A percentile compares a stretch with the other conserved stretches of the same genome.
These are phyloP conservation scores for Lojkania enalia DNA, from an alignment of 2,329 filamentous ascomycete genomes.

Conservation along the genomic window DNA sequence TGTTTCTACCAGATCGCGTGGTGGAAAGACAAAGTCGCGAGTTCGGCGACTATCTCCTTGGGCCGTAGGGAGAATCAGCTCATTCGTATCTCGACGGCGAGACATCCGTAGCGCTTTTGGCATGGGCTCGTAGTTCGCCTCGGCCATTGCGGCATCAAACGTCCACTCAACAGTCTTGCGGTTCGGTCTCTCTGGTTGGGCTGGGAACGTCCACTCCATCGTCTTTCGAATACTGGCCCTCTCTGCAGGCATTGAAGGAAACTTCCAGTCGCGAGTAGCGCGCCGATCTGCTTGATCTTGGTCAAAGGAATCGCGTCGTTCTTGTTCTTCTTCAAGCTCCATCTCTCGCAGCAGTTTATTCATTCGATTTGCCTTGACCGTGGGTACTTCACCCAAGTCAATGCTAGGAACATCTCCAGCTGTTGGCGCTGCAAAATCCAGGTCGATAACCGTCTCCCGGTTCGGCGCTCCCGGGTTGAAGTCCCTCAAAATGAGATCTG, in stretches of 20 bases:
- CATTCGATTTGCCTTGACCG: constrained; percentile 59
- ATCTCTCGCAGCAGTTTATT: constrained; percentile 51
- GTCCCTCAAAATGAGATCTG: constrained; percentile 59
- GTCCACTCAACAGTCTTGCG: constrained; percentile 53
- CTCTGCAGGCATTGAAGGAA: constrained; percentile 26
- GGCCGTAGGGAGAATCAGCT: constrained; percentile 31
- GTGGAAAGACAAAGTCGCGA: constrained; percentile 41
- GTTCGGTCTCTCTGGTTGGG: constrained; percentile 35
- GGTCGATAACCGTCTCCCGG: constrained; percentile 59
- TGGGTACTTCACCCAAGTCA: constrained; percentile 56
- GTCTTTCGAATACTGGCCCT: not conserved
- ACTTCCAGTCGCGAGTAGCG: constrained; percentile 54
- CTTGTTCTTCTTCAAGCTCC: constrained; percentile 45
- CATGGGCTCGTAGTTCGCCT: constrained; percentile 37
- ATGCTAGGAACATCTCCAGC: constrained; percentile 44
- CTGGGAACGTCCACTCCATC: constrained; percentile 9
- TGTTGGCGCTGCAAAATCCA: constrained; percentile 56
- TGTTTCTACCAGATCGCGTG: constrained; percentile 24
- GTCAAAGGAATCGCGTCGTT: constrained; percentile 32
- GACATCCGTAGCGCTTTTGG: constrained; percentile 33
- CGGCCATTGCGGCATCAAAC: constrained; percentile 51
- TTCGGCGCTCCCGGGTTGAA: constrained; percentile 48
- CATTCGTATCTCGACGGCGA: constrained; percentile 38
- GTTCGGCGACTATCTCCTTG: constrained; percentile 34
- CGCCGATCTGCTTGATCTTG: constrained; percentile 27